Evolutionary conservation across 2,329 filamentous ascomycete species (phyloP).

Genomic region (Fusarium brevicatenulatum): DNA sequence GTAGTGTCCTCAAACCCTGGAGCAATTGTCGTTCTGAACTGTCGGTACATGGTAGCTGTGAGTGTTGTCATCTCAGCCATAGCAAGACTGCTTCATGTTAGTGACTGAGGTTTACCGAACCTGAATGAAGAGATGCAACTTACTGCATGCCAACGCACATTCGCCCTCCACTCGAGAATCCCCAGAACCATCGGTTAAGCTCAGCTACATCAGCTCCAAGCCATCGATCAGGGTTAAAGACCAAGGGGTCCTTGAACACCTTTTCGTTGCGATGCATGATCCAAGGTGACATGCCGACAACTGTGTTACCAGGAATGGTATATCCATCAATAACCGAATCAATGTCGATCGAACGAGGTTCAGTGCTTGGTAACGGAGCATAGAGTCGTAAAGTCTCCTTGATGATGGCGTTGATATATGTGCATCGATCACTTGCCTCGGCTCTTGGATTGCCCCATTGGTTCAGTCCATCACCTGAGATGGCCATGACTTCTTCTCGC

Average conservation of each 20-base stretch:
- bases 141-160: slow-evolving; percentile 44
- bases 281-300: slow-evolving; percentile 44
- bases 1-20: slow-evolving; percentile 22
- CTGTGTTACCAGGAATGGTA: slow-evolving; percentile 35
- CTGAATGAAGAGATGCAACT: background rate
- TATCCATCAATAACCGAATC: slow-evolving; percentile 40
- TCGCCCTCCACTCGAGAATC: slow-evolving; percentile 38
- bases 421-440: slow-evolving; percentile 51
- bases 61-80: slow-evolving; percentile 41
- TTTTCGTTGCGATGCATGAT: slow-evolving; percentile 41
- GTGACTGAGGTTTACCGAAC: fast-evolving
- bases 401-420: slow-evolving; percentile 59
- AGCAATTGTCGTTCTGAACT: slow-evolving; percentile 24
- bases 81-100: slow-evolving; percentile 11
- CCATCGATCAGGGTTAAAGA: slow-evolving; percentile 45
- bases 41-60: slow-evolving; percentile 24
- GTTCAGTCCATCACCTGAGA: slow-evolving; percentile 40
- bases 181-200: slow-evolving; percentile 42
- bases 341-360: slow-evolving; percentile 54
- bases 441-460: slow-evolving; percentile 46
- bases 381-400: slow-evolving; percentile 62
- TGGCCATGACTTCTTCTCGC: slow-evolving; percentile 51
- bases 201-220: slow-evolving; percentile 26
- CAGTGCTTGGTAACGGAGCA: slow-evolving; percentile 61
- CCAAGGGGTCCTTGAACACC: slow-evolving; percentile 37